These are phyloP conservation scores for Ascomycota sp. DNA, from an alignment of 2,329 filamentous ascomycete genomes.

Conservation along the genomic window DNA sequence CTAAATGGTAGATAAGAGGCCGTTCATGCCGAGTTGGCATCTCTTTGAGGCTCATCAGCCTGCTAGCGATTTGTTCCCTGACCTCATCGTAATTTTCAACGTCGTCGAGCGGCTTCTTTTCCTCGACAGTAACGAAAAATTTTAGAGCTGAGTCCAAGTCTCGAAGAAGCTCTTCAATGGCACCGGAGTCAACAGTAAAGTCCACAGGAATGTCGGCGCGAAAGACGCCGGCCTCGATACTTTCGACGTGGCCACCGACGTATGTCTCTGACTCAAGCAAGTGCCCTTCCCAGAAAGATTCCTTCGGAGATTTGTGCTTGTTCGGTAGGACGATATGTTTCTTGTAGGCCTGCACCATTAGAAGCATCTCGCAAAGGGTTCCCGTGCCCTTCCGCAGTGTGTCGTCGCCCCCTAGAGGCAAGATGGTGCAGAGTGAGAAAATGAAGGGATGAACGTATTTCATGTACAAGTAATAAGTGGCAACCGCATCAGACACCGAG, in stretches of 20 bases:
- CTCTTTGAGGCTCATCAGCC: constrained; percentile 51
- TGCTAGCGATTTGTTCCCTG: constrained; percentile 58
- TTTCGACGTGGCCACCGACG: constrained; percentile 94
- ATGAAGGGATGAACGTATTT: constrained; percentile 99
- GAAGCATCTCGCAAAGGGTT: constrained; percentile 96
- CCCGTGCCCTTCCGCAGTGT: constrained; percentile 88
- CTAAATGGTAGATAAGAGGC: constrained; percentile 90
- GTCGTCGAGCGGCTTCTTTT: constrained; percentile 64
- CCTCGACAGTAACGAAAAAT: constrained; percentile 71
- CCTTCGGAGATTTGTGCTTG: constrained; percentile 79
- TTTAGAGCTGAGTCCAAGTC: constrained; percentile 78
- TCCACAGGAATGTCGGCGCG: constrained; percentile 87
- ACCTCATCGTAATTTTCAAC: constrained; percentile 69
- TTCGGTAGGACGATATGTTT: constrained; percentile 86
- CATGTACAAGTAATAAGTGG: constrained; percentile 99
- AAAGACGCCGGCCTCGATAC: constrained; percentile 96
- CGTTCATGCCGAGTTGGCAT: constrained; percentile 70
- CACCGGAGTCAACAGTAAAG: constrained; percentile 73
- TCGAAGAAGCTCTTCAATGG: constrained; percentile 69
- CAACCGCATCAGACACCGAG: constrained; percentile 95
- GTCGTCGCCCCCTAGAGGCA: constrained; percentile 83
- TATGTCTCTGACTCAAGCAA: constrained; percentile 93
- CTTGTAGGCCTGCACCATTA: constrained; percentile 96
- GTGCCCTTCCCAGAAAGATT: constrained; percentile 93
- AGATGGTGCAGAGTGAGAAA: constrained; percentile 92